These are phyloP conservation scores for Tetradesmus lagerheimii DNA, from an alignment of 139 green algal species.

Conservation along the genomic window DNA sequence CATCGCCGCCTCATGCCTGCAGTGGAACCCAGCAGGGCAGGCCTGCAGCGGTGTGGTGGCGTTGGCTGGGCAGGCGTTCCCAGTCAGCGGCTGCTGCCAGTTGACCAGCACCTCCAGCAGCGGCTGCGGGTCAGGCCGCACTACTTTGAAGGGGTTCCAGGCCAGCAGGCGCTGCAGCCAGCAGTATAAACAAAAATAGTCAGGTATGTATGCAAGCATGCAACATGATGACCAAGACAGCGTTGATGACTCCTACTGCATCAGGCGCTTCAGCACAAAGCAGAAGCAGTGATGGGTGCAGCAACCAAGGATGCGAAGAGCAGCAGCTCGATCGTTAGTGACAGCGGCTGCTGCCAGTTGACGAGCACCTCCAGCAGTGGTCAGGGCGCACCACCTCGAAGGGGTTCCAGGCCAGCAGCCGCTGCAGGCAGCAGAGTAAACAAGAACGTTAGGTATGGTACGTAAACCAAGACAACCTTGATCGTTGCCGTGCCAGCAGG, in stretches of 20 bases:
- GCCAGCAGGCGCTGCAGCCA: constrained; percentile 6
- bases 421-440: neutral
- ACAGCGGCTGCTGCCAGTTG: neutral
- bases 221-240: too few species aligned
- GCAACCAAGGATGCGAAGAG: too few species aligned
- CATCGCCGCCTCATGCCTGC: neutral
- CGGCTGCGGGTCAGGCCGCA: neutral
- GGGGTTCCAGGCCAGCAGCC: constrained; percentile 21
- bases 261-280: too few species aligned
- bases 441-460: too few species aligned
- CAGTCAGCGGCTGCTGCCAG: neutral
- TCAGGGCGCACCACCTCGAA: neutral
- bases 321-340: too few species aligned
- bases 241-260: too few species aligned
- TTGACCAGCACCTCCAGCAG: constrained; percentile 4
- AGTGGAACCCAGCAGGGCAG: neutral
- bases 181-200: too few species aligned
- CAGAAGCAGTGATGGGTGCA: too few species aligned
- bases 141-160: constrained; percentile 28
- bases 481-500: too few species aligned
- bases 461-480: too few species aligned
- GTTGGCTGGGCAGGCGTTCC: constrained; percentile 14
- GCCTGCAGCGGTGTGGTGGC: neutral
- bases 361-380: neutral
- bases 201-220: too few species aligned